Evolutionary conservation across 1,139 yeast species (phyloP), one percentile per base, ranked within the genome.

Genomic region (Candida tropicalis): DNA sequence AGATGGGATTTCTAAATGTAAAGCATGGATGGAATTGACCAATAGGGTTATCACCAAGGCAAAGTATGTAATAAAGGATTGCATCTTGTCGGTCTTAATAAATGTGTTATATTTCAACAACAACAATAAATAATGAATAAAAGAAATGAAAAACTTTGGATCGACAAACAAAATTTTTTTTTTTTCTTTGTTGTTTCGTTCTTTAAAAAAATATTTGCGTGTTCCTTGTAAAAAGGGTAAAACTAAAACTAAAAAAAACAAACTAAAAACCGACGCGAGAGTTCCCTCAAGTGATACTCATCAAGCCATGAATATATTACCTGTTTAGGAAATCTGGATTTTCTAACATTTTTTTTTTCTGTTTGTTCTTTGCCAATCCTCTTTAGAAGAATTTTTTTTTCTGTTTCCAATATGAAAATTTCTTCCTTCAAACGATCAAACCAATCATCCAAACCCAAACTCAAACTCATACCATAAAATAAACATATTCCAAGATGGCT

Each of bases 1-100:
- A 27, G 77, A 71, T 32, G 66, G 68, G 15, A 73, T 59, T 28
- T 73, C 79, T 53, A 73, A 54, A 49, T 70, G 72, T 51, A 73
- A 66, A 26, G 68, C 72, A 37, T 56, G 45, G 31, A 54, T 60
- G 20, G 61, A 38, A 17, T 63, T 44, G 54, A 56, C 33, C 54
- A 57, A 44, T n/a, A 53, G 40, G 24, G 60, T 47, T 26, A 60
- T 23, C 23, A 58, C 41, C 15, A 48, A 47, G 20, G 39, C 43
- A 33, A 37, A 17, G 13, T 35, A 35, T 35, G 38, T 35, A 18
- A 17, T 17, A 17, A 35, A 26, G 22, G 22, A 34, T 20, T 34
- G 28, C 37, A 35, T 35, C 11, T 16, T 35, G n/a, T 13, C 8
- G 16, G 25, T 26, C 12, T 10, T 22, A 11, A 29, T 37, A 8